These are phyloP conservation scores for Mycena polygramma DNA, from an alignment of 768 basidiomycete species.

Conservation along the genomic window DNA sequence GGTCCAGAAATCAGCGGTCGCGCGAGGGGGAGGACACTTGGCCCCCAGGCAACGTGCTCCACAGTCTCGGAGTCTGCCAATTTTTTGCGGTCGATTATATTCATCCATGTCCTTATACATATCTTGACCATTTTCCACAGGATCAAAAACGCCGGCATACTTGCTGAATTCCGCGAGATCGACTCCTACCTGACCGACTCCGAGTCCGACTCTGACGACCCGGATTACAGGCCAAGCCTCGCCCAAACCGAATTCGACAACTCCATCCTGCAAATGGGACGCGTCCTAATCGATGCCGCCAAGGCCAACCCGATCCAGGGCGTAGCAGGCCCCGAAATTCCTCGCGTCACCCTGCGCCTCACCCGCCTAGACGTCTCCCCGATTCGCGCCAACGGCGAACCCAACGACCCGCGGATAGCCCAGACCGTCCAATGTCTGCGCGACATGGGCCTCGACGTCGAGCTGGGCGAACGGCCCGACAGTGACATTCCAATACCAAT, in stretches of 20 bases:
- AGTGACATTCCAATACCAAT: constrained; percentile 40
- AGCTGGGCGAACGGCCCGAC: constrained; percentile 69
- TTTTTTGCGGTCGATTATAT: too few species aligned
- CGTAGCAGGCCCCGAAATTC: constrained; percentile 47
- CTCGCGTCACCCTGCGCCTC: constrained; percentile 71
- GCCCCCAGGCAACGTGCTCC: too few species aligned
- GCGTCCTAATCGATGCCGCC: constrained; percentile 74
- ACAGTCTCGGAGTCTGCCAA: too few species aligned
- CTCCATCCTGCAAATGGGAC: constrained; percentile 79
- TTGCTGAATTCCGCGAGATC: constrained; percentile 86
- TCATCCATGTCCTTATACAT: too few species aligned
- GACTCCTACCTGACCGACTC: constrained; percentile 85
- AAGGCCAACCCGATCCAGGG: constrained; percentile 65
- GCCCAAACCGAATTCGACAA: constrained; percentile 74
- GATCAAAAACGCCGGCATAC: constrained; percentile 80
- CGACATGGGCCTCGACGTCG: constrained; percentile 75
- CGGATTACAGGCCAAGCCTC: constrained; percentile 51
- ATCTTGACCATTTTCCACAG: constrained; percentile 50
- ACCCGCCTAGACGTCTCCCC: constrained; percentile 74
- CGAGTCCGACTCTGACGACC: constrained; percentile 61
- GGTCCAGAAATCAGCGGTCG: too few species aligned
- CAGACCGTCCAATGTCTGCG: constrained; percentile 69
- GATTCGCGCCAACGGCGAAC: constrained; percentile 39
- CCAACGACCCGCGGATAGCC: constrained; percentile 68
- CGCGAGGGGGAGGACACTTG: too few species aligned